phyloP scores from a whole-genome alignment of 1,284 basidiomycete genomes.

The Tilletia setariae region DNA sequence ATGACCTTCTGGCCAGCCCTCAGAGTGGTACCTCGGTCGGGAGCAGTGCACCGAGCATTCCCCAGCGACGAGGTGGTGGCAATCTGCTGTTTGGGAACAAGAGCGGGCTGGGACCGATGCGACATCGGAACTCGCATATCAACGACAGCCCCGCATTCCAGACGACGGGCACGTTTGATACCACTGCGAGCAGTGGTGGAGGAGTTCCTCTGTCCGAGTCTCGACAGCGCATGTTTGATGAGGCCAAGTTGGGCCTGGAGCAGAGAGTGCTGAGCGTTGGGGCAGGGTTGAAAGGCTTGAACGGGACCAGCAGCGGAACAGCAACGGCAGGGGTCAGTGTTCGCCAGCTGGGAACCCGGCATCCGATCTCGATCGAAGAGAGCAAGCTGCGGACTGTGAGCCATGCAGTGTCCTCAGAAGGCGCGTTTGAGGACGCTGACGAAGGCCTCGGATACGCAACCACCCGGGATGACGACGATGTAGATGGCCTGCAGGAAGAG shows the following conservation, averaged over 20 bases:
- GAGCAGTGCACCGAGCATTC: conserved; percentile 32
- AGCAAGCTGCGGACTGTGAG: conserved; percentile 8
- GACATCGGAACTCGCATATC: conserved; percentile 42
- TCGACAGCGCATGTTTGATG: conserved; percentile 11
- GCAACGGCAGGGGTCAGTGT: neutral
- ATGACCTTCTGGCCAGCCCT: neutral
- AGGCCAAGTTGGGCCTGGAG: conserved; percentile 8
- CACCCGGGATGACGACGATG: neutral
- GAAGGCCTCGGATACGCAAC: neutral
- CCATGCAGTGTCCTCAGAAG: conserved; percentile 8
- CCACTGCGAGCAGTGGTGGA: conserved; percentile 20
- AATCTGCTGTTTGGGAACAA: conserved; percentile 12
- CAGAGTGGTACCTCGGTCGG: conserved; percentile 19
- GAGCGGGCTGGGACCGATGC: conserved; percentile 29
- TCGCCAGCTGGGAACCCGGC: neutral
- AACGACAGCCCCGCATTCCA: conserved; percentile 42
- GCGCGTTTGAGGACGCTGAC: conserved; percentile 14
- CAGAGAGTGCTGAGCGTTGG: neutral
- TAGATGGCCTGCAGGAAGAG: neutral
- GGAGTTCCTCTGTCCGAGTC: conserved; percentile 4
- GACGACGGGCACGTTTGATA: conserved; percentile 33
- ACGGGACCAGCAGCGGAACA: neutral
- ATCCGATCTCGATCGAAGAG: conserved; percentile 7
- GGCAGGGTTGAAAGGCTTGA: neutral
- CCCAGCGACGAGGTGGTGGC: conserved; percentile 27